Conservation (phyloP, 768 basidiomycete species). For the Lactifluus subvellereus region DNA sequence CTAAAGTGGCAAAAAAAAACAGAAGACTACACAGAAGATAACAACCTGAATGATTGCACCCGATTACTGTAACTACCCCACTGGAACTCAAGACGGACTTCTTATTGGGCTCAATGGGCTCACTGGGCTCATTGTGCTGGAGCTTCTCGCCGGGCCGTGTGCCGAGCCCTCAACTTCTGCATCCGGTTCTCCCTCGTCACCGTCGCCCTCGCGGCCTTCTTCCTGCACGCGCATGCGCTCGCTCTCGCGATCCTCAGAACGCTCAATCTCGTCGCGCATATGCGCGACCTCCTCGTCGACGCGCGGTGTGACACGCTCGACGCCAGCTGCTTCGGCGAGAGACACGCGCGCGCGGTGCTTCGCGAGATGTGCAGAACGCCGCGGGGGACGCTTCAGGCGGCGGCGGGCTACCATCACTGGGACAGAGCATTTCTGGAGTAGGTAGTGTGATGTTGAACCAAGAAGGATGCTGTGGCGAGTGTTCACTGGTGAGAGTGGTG, state of each 20-base stretch:
- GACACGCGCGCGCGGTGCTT: conserved; percentile 78
- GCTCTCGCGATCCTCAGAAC: conserved; percentile 47
- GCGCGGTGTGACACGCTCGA: conserved; percentile 81
- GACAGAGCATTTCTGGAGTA: conserved; percentile 90
- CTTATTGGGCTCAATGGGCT: neutral
- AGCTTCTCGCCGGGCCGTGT: conserved; percentile 17
- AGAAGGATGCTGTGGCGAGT: conserved; percentile 64
- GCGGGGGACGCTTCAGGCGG: conserved; percentile 81
- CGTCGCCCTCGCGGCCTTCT: conserved; percentile 16
- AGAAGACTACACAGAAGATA: neutral
- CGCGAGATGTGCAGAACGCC: conserved; percentile 72
- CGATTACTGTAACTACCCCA: neutral
- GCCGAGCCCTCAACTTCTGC: conserved; percentile 21
- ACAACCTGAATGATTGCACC: neutral
- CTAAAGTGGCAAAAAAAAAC: neutral
- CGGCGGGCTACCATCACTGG: conserved; percentile 96
- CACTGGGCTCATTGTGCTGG: conserved; percentile 11
- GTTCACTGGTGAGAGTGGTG: neutral
- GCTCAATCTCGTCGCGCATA: conserved; percentile 71
- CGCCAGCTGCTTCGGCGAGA: conserved; percentile 76
- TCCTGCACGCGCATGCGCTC: conserved; percentile 21
- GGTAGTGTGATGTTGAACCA: conserved; percentile 92
- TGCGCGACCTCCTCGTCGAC: conserved; percentile 82
- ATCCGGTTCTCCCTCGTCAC: conserved; percentile 13
- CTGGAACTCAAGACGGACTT: neutral